Conservation (phyloP, 192 early-diverging fungal genomes). For the Coemansia sp. region DNA sequence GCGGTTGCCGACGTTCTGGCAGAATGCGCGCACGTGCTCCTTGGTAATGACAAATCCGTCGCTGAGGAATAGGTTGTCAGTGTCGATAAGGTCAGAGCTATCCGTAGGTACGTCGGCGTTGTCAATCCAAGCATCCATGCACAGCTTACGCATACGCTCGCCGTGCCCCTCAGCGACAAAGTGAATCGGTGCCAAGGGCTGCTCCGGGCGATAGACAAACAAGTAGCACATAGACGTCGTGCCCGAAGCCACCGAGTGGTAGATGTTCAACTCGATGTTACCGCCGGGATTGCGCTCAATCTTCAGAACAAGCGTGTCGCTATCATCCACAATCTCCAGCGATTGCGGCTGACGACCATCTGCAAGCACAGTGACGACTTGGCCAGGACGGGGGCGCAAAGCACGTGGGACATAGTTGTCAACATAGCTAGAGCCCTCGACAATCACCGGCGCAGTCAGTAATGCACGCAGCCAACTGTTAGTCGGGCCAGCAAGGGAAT, state of each 20-base stretch:
- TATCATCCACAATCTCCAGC: constrained; percentile 24
- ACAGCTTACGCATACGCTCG: not conserved
- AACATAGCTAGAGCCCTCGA: constrained; percentile 70
- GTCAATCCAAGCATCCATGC: too few species aligned
- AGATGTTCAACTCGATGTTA: constrained; percentile 57
- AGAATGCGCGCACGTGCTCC: constrained; percentile 84
- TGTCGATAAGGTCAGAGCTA: not conserved
- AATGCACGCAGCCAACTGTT: constrained; percentile 85
- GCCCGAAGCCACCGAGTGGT: constrained; percentile 44
- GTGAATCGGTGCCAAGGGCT: constrained; percentile 18
- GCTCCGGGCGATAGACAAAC: constrained; percentile 15
- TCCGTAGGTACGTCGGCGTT: constrained; percentile 4
- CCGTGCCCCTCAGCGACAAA: not conserved
- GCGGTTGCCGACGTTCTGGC: constrained; percentile 73
- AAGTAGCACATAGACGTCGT: constrained; percentile 27
- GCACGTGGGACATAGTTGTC: constrained; percentile 65
- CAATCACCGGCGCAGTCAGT: constrained; percentile 70
- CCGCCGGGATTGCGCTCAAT: constrained; percentile 75
- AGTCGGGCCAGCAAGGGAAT: constrained; percentile 67
- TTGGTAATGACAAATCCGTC: constrained; percentile 54
- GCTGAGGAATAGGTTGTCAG: not conserved
- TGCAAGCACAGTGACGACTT: constrained; percentile 31
- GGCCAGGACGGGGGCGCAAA: constrained; percentile 64
- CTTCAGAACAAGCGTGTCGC: constrained; percentile 73
- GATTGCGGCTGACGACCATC: not conserved